Evolutionary conservation across 2,329 filamentous ascomycete species (phyloP), one percentile per base, ranked within the genome.

Genomic region (Purpureocillium lavendulum): DNA sequence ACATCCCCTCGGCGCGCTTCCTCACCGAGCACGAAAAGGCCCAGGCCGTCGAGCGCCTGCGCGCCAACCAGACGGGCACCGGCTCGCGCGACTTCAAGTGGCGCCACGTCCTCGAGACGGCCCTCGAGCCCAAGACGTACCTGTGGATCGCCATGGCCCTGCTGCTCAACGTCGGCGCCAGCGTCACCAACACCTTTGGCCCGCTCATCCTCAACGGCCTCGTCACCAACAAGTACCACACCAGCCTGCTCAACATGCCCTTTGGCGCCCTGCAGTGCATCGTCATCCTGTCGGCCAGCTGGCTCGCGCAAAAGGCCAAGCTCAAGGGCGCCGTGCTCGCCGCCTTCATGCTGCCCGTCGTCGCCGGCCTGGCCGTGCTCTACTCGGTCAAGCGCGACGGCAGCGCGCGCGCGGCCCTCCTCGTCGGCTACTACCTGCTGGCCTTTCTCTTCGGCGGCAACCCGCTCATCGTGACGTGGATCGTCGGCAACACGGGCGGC

Each of bases 61-160:
- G 84, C 0, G 69, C 77, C 16, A 90, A 90, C 49, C 78, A 87
- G 54, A 85, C 85, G 43, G 85, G 85, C 1, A 80, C 84, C 13
- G 82, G 80, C 2, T 83, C 77, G 44, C 78, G 79, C 46, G 71
- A 83, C 45, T 84, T 82, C 59, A 83, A 83, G 46, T 67, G 71
- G 62, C 69, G 73, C 16, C 86, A 92, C 45, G 64, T 83, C 1
- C 65, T 72, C 13, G 70, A 77, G 43, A 56, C 62, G 0, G 48
- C 65, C 3, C 41, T 66, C 0, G 72, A 76, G 40, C 60, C 65
- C 13, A 74, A 75, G 54, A 71, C 66, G 0, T 74, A 75, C 50
- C 65, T 84, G 4, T 84, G 77, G 65, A 62, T 82, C 36, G 68
- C 55, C 18, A 75, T 84, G 62, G 64, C 73, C 0, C 54, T 84